phyloP scores from a whole-genome alignment of 1,139 yeast genomes.

The Magnusiomyces fungicola region DNA sequence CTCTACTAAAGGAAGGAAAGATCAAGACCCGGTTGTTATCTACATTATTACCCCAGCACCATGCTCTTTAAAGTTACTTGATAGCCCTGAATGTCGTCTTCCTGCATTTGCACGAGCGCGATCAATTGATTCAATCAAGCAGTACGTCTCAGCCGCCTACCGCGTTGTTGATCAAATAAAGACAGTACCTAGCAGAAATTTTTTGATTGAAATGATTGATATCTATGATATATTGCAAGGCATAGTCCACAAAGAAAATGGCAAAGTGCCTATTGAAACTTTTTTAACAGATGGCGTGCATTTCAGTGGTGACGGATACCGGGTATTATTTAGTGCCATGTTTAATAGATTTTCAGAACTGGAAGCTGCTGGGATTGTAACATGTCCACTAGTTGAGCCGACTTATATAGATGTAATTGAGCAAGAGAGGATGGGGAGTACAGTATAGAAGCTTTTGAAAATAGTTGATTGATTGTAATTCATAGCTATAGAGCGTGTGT shows the following conservation, averaged over 20 bases:
- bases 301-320: conserved; percentile 15
- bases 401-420: neutral
- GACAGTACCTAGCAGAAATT: too few species aligned
- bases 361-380: neutral
- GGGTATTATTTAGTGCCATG: conserved; percentile 7
- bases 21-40: too few species aligned
- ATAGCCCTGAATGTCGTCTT: conserved; percentile 9
- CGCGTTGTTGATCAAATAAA: conserved; percentile 2
- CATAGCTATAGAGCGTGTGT: too few species aligned
- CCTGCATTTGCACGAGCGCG: conserved; percentile 13
- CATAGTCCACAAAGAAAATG: neutral
- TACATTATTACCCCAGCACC: conserved; percentile 15
- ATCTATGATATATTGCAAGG: neutral
- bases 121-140: conserved; percentile 6
- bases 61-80: conserved; percentile 10
- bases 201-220: neutral
- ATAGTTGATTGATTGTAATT: too few species aligned
- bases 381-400: neutral
- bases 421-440: too few species aligned
- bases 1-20: too few species aligned
- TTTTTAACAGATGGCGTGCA: conserved; percentile 16
- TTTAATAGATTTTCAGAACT: neutral
- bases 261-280: conserved; percentile 7
- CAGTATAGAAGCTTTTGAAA: too few species aligned
- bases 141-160: conserved; percentile 8